These are phyloP conservation scores for Fusarium nelsonii DNA, from an alignment of 2,329 filamentous ascomycete genomes.

Conservation along the genomic window DNA sequence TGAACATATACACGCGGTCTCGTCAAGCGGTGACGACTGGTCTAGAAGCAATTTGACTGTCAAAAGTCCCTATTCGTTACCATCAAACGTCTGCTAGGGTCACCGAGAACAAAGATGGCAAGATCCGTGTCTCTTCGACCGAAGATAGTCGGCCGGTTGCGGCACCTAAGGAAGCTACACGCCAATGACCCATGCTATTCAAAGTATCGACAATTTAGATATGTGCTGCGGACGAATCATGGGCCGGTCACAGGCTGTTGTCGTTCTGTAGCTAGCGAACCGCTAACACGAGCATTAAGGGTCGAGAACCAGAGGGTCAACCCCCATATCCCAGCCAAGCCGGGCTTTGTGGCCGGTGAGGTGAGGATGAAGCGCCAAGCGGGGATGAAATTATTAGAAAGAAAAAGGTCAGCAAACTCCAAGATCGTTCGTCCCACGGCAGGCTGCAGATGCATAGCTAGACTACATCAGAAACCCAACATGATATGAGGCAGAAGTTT, in stretches of 20 bases:
- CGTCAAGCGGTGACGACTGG: neutral
- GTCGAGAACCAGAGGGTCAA: slow-evolving; percentile 7
- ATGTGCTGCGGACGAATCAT: slow-evolving; percentile 21
- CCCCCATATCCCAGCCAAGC: slow-evolving; percentile 12
- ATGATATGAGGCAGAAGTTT: slow-evolving; percentile 20
- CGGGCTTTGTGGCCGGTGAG: slow-evolving; percentile 28
- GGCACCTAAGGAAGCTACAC: neutral
- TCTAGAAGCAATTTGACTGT: slow-evolving; percentile 11
- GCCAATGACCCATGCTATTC: neutral
- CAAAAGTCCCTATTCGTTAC: slow-evolving; percentile 33
- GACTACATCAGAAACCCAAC: slow-evolving; percentile 5
- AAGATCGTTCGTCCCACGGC: neutral
- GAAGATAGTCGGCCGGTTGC: neutral
- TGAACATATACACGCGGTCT: neutral
- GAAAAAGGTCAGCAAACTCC: slow-evolving; percentile 10
- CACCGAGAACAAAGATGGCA: slow-evolving; percentile 10
- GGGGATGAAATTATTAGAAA: slow-evolving; percentile 3
- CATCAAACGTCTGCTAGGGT: slow-evolving; percentile 5
- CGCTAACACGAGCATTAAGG: slow-evolving; percentile 11
- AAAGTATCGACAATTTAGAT: slow-evolving; percentile 12
- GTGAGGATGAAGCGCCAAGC: slow-evolving; percentile 30
- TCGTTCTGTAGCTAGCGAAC: slow-evolving; percentile 28
- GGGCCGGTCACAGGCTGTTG: slow-evolving; percentile 16
- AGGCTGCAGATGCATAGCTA: slow-evolving; percentile 12
- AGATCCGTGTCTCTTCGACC: neutral